Evolutionary conservation across 306 rosid species (phyloP).

Genomic region (Dalbergia cultrata): DNA sequence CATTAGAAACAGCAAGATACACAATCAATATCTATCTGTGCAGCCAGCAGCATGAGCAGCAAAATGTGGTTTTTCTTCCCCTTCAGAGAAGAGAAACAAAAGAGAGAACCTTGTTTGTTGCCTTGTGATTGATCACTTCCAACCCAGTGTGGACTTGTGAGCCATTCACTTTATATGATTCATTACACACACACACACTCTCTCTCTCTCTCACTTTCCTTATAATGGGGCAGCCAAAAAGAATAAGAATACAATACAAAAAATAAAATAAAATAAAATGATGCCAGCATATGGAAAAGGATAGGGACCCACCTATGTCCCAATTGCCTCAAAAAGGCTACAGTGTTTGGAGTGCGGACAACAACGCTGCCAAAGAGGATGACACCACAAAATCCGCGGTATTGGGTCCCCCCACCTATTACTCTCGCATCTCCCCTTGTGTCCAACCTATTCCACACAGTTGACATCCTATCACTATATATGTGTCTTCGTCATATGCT

Average conservation of each 20-base stretch:
- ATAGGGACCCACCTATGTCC: not conserved
- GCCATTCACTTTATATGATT: not conserved
- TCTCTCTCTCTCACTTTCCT: not conserved
- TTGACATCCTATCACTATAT: not conserved
- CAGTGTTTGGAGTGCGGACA: not conserved
- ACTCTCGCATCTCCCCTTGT: not conserved
- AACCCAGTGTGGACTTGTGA: not conserved
- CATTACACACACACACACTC: not conserved
- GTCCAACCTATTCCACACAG: not conserved
- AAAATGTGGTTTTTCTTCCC: slow-evolving; percentile 21
- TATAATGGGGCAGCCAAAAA: slow-evolving; percentile 6
- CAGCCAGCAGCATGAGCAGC: slow-evolving; percentile 15
- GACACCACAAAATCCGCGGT: slow-evolving; percentile 26
- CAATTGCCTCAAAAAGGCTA: not conserved
- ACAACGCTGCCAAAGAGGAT: not conserved
- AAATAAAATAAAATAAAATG: not conserved
- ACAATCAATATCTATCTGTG: not conserved
- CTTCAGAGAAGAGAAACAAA: not conserved
- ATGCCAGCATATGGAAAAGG: not conserved
- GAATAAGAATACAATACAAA: not conserved
- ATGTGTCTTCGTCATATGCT: not conserved
- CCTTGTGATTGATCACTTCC: not conserved
- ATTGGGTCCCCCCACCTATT: not conserved
- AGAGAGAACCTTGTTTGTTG: not conserved
- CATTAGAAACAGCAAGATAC: slow-evolving; percentile 23